These are phyloP conservation scores for Capronia americana DNA, from an alignment of 2,329 filamentous ascomycete genomes.

Conservation along the genomic window DNA sequence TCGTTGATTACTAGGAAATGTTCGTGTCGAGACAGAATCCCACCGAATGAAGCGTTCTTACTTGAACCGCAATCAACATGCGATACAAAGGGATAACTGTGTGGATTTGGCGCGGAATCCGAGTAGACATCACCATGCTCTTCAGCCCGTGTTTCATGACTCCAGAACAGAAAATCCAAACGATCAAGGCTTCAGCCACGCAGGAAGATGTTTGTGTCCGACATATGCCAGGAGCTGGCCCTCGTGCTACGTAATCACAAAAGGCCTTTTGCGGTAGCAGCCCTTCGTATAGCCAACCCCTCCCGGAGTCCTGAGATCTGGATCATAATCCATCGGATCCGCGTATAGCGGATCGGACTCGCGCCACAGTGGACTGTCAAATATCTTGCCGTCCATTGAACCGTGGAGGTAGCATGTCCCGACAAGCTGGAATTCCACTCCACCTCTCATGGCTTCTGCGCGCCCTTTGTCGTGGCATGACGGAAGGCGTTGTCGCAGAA, in stretches of 20 bases:
- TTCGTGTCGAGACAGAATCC: no score
- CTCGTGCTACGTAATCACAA: background rate
- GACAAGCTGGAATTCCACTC: background rate
- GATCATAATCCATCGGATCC: conserved; percentile 5
- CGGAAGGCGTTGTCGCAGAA: background rate
- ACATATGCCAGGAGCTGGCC: background rate
- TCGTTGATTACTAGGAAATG: no score
- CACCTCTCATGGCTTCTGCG: background rate
- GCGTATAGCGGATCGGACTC: background rate
- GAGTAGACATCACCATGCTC: no score
- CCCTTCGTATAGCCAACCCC: background rate
- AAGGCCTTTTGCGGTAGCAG: background rate
- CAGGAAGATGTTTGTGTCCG: background rate
- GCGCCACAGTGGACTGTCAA: background rate
- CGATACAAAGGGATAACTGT: no score
- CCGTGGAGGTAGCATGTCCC: background rate
- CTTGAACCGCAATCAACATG: no score
- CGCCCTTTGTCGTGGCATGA: background rate
- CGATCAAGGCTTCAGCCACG: background rate
- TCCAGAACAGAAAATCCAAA: no score
- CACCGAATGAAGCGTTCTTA: no score
- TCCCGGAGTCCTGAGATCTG: background rate
- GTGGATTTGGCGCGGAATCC: no score
- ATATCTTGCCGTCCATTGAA: background rate
- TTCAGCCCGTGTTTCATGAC: no score